Conservation (phyloP, 2,329 filamentous ascomycete genomes). For the Fusarium albosuccineum region DNA sequence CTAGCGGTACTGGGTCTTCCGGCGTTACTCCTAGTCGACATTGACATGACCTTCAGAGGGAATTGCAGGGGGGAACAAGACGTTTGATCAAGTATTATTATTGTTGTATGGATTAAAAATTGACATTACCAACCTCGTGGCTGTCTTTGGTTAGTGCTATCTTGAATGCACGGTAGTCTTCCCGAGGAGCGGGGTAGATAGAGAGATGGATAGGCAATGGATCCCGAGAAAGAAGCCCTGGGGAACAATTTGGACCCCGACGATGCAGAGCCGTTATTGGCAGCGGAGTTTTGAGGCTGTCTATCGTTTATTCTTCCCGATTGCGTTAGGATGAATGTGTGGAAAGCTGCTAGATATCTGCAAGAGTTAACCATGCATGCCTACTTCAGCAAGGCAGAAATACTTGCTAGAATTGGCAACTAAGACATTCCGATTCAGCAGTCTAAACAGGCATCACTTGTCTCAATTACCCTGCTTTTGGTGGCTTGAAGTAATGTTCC, state of each 20-base stretch:
- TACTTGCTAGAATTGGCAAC: too few species aligned
- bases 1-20: constrained; percentile 26
- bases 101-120: constrained; percentile 7
- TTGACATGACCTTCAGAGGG: constrained; percentile 15
- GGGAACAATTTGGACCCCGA: neutral
- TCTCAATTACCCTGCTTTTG: too few species aligned
- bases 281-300: constrained; percentile 2
- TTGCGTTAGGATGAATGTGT: constrained; percentile 19
- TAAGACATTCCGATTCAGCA: too few species aligned
- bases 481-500: too few species aligned
- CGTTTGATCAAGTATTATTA: neutral
- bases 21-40: constrained; percentile 13
- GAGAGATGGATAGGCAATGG: constrained; percentile 4
- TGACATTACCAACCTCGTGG: neutral
- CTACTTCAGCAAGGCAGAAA: neutral
- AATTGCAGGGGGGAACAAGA: neutral
- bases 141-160: neutral
- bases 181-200: constrained; percentile 4
- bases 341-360: too few species aligned
- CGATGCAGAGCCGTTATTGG: neutral
- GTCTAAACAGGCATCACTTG: too few species aligned
- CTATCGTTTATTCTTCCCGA: constrained; percentile 33
- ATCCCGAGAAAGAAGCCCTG: neutral
- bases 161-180: neutral
- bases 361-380: too few species aligned